These are phyloP conservation scores for Umbelopsis ramanniana DNA, from an alignment of 192 early-diverging fungal species.

Conservation along the genomic window DNA sequence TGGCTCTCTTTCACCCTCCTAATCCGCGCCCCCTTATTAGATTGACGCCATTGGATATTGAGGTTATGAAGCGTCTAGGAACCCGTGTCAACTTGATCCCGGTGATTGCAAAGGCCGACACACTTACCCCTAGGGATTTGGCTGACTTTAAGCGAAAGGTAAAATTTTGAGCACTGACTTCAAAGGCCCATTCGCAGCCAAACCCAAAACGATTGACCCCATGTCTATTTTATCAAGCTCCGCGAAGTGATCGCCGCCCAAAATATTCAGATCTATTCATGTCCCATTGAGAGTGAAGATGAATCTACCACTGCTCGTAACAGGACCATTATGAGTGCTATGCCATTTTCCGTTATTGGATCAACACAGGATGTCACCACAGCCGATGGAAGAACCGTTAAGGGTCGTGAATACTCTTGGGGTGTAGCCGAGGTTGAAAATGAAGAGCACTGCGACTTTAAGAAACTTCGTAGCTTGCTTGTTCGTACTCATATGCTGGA, in stretches of 20 bases:
- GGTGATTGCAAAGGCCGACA: conserved; percentile 92
- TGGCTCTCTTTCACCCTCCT: too few relatives aligned
- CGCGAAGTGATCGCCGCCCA: conserved; percentile 82
- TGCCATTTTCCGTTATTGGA: conserved; percentile 96
- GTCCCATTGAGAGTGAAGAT: conserved; percentile 78
- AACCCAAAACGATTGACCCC: conserved; percentile 21
- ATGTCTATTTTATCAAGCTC: conserved; percentile 50
- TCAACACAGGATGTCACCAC: conserved; percentile 85
- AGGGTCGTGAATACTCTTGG: conserved; percentile 92
- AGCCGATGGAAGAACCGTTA: conserved; percentile 84
- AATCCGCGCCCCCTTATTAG: conserved; percentile 25
- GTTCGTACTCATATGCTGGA: conserved; percentile 97
- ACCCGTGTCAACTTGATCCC: conserved; percentile 94
- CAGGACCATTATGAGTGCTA: conserved; percentile 85
- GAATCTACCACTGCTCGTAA: conserved; percentile 80
- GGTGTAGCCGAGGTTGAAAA: conserved; percentile 97
- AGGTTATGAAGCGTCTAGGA: conserved; percentile 94
- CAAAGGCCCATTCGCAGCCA: conserved; percentile 18
- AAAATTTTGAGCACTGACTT: conserved; percentile 9
- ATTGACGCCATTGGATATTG: conserved; percentile 85
- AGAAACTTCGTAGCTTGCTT: conserved; percentile 87
- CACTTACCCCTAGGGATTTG: conserved; percentile 83
- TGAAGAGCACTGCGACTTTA: conserved; percentile 95
- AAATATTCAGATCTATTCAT: conserved; percentile 86
- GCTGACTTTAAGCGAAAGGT: conserved; percentile 87